phyloP scores from a whole-genome alignment of 306 rosid genomes.

The Phaseolus lunatus region DNA sequence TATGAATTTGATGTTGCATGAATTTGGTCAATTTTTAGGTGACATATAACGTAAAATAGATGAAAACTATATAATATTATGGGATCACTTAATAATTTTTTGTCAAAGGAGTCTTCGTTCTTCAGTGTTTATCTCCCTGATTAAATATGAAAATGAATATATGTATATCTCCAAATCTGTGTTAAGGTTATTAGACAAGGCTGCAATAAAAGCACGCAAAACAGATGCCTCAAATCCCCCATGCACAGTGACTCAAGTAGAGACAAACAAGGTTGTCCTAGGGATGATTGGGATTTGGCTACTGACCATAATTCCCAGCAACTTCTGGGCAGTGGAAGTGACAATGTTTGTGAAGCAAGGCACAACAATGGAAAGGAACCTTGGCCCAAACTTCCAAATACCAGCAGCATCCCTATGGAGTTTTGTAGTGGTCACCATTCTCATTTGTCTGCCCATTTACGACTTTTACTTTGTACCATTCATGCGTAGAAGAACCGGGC shows the following conservation, averaged over 20 bases:
- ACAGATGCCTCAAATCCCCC: constrained; percentile 44
- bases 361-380: constrained; percentile 60
- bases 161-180: neutral
- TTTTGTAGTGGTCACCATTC: constrained; percentile 65
- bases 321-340: constrained; percentile 70
- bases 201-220: constrained; percentile 60
- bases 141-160: neutral
- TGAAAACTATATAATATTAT: too few relatives aligned
- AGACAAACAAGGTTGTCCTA: constrained; percentile 63
- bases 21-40: too few relatives aligned
- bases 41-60: too few relatives aligned
- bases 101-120: too few relatives aligned
- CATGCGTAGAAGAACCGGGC: constrained; percentile 54
- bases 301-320: constrained; percentile 74
- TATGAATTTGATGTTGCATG: too few relatives aligned
- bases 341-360: constrained; percentile 80
- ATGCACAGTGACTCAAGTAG: constrained; percentile 74
- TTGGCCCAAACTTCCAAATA: constrained; percentile 58
- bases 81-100: too few relatives aligned
- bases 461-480: constrained; percentile 62
- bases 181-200: constrained; percentile 76
- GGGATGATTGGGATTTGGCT: constrained; percentile 76
- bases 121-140: neutral
- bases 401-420: constrained; percentile 71
- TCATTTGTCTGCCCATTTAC: constrained; percentile 64